These are phyloP conservation scores for Rhexocercosporidium sp. DNA, from an alignment of 2,329 filamentous ascomycete species.

Conservation along the genomic window DNA sequence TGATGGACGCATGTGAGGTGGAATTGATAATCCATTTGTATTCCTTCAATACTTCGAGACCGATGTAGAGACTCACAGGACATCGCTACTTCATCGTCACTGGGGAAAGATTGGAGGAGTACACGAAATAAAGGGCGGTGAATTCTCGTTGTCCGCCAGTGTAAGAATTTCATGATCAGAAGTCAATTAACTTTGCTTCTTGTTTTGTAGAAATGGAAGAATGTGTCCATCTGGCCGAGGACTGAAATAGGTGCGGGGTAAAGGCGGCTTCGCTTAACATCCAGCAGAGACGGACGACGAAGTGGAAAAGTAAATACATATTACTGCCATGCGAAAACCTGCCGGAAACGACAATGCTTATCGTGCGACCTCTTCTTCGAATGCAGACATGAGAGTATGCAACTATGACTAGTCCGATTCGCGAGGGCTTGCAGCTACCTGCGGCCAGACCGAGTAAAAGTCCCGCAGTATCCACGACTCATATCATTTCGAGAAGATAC, in stretches of 20 bases:
- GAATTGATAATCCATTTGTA: slow-evolving; percentile 70
- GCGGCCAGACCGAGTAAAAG: too few relatives aligned
- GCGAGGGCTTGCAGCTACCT: neutral
- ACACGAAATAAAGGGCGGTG: slow-evolving; percentile 64
- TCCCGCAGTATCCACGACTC: too few relatives aligned
- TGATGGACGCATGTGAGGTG: slow-evolving; percentile 4
- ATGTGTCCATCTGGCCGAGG: too few relatives aligned
- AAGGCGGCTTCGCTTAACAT: too few relatives aligned
- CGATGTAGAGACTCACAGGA: slow-evolving; percentile 51
- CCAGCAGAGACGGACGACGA: too few relatives aligned
- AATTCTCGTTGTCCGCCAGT: neutral
- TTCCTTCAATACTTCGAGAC: slow-evolving; percentile 56
- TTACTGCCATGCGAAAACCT: too few relatives aligned
- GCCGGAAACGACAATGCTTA: too few relatives aligned
- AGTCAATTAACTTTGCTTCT: neutral
- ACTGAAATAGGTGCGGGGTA: too few relatives aligned
- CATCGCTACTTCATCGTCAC: slow-evolving; percentile 68
- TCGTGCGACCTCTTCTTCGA: too few relatives aligned
- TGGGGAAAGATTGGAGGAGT: slow-evolving; percentile 71
- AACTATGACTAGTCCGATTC: neutral
- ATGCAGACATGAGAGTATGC: neutral
- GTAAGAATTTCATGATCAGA: neutral
- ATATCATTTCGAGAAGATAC: too few relatives aligned
- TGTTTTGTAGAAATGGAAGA: neutral
- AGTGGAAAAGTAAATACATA: too few relatives aligned